Base-by-base conservation (phyloP, 768 basidiomycete genomes). In the Phlebiopsis gigantea region DNA sequence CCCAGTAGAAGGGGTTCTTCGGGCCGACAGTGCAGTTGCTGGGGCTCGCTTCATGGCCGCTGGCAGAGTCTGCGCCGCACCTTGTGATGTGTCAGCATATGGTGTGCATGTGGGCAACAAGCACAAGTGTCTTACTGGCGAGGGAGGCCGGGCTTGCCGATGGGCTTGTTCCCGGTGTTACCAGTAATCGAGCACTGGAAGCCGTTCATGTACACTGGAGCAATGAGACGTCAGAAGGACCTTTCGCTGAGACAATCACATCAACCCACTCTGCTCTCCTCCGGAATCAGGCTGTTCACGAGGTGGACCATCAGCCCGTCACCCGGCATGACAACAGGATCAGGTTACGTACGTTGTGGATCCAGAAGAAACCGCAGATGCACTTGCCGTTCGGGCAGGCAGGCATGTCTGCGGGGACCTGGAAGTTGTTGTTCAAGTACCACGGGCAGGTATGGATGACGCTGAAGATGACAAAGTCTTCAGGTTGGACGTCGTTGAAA, bases 21-120 rank as follows among this genome's bases (percentile, higher is more conserved):
- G 86, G 80, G 25, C 87, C 87, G 58, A 80, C 84, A 1, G 87
- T 88, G 68, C 87, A 88, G 65, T 88, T 89, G 1, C 76, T 78
- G 1, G 79, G 80, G 15, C 71, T 70, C 0, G 78, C 71, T 1
- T 68, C 58, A 59, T 77, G 80, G 21, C 72, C 65, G 62, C 79
- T 79, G 0, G 65, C 64, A 0, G 77, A 73, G 57, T 90, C 85
- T 5, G 77, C 75, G 0, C 84, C 85, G 57, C 88, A 90, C 31
- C 31, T n/a, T 34, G 31, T 14, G 31, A 34, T 14, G 14, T 34
- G n/a, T n/a, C n/a, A n/a, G n/a, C n/a, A n/a, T n/a, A n/a, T 14
- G 31, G 31, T 34, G 31, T 7, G 31, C 31, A 6, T 14, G 31
- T 14, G 6, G 14, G 31, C 6, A 6, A 34, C 31, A 34, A 6